A percentile compares a stretch with the other conserved stretches of the same genome.
phyloP scores from a whole-genome alignment of 768 basidiomycete species.

The Lactifluus rugatus region DNA sequence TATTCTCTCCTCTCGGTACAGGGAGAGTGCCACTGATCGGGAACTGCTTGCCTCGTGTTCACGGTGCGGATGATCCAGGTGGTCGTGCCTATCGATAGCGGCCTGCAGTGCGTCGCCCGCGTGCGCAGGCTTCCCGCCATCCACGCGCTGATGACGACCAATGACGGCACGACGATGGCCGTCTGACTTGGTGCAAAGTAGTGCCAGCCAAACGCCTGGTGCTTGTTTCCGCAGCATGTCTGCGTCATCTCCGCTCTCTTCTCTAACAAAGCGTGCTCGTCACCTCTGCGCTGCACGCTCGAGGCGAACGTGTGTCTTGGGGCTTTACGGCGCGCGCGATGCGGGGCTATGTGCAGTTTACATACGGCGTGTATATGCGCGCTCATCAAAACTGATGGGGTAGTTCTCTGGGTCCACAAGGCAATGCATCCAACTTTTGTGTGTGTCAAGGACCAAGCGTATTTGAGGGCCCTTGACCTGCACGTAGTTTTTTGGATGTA shows the following conservation, averaged over 20 bases:
- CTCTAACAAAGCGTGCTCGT: not conserved
- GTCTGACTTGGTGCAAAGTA: not conserved
- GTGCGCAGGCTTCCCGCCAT: conserved; percentile 12
- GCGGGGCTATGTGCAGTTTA: not conserved
- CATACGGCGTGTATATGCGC: not conserved
- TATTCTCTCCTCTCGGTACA: not conserved
- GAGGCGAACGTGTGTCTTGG: conserved; percentile 7
- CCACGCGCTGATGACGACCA: conserved; percentile 11
- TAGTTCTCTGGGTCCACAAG: not conserved
- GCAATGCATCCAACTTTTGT: not conserved
- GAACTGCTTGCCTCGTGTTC: conserved; percentile 15
- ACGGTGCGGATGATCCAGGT: conserved; percentile 15
- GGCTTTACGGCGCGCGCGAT: not conserved
- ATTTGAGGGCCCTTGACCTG: not conserved
- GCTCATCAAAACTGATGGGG: not conserved
- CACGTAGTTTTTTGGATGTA: not conserved
- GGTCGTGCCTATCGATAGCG: conserved; percentile 17
- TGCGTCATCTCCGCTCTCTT: conserved; percentile 18
- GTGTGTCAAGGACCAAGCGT: not conserved
- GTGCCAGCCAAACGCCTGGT: conserved; percentile 12
- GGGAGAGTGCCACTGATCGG: conserved; percentile 15
- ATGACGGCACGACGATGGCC: conserved; percentile 4
- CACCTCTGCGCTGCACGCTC: conserved; percentile 10
- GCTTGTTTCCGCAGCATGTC: conserved; percentile 13
- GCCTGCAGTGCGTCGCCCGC: conserved; percentile 13